phyloP scores from a whole-genome alignment of 106 monocot genomes.

The Acorus calamus region DNA sequence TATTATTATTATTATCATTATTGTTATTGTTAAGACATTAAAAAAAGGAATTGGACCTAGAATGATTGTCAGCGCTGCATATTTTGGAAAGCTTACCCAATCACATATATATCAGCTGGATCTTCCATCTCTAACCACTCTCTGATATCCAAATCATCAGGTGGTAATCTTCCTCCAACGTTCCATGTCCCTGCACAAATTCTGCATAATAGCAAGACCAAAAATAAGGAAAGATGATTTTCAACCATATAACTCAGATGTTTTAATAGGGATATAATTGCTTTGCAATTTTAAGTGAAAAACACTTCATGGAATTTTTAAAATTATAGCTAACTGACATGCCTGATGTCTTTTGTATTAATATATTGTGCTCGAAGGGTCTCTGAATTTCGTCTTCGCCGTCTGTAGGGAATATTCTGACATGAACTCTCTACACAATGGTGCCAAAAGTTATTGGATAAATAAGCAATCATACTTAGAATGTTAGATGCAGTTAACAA shows the following conservation, averaged over 20 bases:
- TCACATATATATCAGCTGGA: slow-evolving; percentile 75
- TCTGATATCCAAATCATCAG: slow-evolving; percentile 57
- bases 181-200: slow-evolving; percentile 91
- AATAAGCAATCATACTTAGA: too few relatives aligned
- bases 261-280: background rate
- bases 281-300: too few relatives aligned
- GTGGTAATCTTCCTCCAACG: slow-evolving; percentile 73
- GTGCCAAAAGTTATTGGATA: background rate
- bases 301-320: too few relatives aligned
- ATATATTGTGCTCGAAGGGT: slow-evolving; percentile 88
- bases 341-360: slow-evolving; percentile 72
- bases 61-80: too few relatives aligned
- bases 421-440: background rate
- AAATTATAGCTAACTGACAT: background rate
- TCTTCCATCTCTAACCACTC: slow-evolving; percentile 64
- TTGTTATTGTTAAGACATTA: too few relatives aligned
- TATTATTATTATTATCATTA: too few relatives aligned
- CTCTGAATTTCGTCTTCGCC: slow-evolving; percentile 73
- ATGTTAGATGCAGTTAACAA: too few relatives aligned
- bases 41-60: too few relatives aligned
- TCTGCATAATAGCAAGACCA: slow-evolving; percentile 21
- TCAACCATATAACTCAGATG: background rate
- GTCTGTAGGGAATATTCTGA: background rate
- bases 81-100: slow-evolving; percentile 35
- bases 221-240: too few relatives aligned